A percentile compares a stretch with the other conserved stretches of the same genome.
phyloP scores from a whole-genome alignment of 2,329 filamentous ascomycete species.

The Byssochlamys sp. region DNA sequence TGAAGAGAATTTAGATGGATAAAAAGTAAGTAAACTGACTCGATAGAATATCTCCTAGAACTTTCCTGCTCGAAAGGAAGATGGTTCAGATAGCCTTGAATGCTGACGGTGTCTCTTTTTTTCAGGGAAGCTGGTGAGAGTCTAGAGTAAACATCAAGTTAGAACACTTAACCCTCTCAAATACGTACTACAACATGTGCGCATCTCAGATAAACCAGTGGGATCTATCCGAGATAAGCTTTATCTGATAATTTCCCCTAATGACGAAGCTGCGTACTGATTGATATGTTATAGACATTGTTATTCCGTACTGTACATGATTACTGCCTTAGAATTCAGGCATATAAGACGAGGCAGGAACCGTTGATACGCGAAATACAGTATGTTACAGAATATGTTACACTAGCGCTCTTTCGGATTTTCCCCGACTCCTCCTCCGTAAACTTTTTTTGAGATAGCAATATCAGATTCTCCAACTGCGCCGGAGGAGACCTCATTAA shows the following conservation, averaged over 20 bases:
- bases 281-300: neutral
- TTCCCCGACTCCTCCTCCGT: neutral
- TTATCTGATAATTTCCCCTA: neutral
- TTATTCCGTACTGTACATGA: neutral
- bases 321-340: neutral
- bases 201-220: neutral
- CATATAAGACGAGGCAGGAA: neutral
- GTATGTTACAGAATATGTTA: neutral
- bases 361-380: neutral
- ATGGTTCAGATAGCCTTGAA: no score
- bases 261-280: neutral
- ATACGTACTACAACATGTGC: neutral
- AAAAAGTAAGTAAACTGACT: neutral
- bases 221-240: neutral
- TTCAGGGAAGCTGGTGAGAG: neutral
- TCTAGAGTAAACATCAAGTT: neutral
- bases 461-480: neutral
- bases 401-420: neutral
- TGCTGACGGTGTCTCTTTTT: neutral
- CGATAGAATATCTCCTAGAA: neutral
- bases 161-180: neutral
- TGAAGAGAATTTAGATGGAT: neutral
- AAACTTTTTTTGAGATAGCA: slow-evolving; percentile 1
- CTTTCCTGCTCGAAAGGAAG: neutral
- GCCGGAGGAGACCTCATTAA: neutral